A percentile compares a stretch with the other conserved stretches of the same genome.
These are phyloP conservation scores for Mycena galericulata DNA, from an alignment of 768 basidiomycete genomes.

Conservation along the genomic window DNA sequence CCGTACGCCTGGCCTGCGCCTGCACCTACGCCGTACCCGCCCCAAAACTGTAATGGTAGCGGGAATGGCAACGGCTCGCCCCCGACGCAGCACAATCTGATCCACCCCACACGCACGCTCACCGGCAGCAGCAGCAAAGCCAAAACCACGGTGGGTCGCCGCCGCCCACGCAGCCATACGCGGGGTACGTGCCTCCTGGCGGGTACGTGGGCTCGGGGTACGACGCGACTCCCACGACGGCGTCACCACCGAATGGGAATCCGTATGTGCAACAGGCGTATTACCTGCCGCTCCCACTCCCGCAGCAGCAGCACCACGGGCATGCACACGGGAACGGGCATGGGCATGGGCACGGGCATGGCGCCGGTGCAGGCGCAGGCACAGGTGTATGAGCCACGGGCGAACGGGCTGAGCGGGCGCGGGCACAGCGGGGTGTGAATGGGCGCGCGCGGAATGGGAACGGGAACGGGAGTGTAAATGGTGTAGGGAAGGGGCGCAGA, in stretches of 20 bases:
- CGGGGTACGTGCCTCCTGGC: neutral
- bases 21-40: slow-evolving; percentile 43
- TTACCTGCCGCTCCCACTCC: slow-evolving; percentile 23
- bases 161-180: slow-evolving; percentile 36
- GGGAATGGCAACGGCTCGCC: slow-evolving; percentile 29
- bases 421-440: no score
- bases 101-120: neutral
- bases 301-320: no score
- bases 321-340: no score
- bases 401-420: neutral
- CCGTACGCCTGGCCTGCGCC: slow-evolving; percentile 49
- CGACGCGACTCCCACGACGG: slow-evolving; percentile 22
- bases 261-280: slow-evolving; percentile 21
- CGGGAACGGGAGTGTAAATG: neutral
- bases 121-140: slow-evolving; percentile 14
- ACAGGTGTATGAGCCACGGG: slow-evolving; percentile 3
- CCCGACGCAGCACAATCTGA: slow-evolving; percentile 31
- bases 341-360: slow-evolving; percentile 28
- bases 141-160: slow-evolving; percentile 14
- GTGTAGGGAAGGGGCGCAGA: slow-evolving; percentile 43
- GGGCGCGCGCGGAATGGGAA: slow-evolving; percentile 18
- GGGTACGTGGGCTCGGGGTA: slow-evolving; percentile 7
- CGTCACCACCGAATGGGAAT: slow-evolving; percentile 16
- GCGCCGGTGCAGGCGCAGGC: slow-evolving; percentile 20
- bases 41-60: no score